A percentile compares a stretch with the other conserved stretches of the same genome.
phyloP scores from a whole-genome alignment of 805 yeast species.

The Yarrowia yakushimensis region DNA sequence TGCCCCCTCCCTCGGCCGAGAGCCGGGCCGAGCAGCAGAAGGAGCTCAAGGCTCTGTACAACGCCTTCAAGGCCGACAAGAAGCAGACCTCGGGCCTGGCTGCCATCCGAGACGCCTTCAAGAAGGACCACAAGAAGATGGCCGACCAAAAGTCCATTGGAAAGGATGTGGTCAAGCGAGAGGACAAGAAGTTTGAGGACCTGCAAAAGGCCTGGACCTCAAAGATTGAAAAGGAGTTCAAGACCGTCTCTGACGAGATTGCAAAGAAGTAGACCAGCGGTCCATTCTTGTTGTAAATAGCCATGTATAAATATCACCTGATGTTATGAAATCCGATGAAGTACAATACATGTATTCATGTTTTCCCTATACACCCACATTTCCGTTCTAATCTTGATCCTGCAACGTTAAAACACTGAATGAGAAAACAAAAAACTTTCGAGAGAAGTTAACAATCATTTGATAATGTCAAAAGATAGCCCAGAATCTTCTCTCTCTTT shows the following conservation, averaged over 20 bases:
- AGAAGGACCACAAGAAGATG: slow-evolving; percentile 25
- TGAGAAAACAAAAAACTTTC: too few relatives aligned
- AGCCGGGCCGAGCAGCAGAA: slow-evolving; percentile 53
- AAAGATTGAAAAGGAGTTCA: slow-evolving; percentile 22
- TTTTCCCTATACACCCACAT: too few relatives aligned
- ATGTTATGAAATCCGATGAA: too few relatives aligned
- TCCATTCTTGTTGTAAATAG: not conserved
- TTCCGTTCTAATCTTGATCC: too few relatives aligned
- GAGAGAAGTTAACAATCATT: too few relatives aligned
- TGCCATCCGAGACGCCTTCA: slow-evolving; percentile 17
- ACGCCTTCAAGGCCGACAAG: slow-evolving; percentile 25
- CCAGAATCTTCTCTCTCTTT: not conserved
- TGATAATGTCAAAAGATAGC: not conserved
- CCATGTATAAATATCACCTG: too few relatives aligned
- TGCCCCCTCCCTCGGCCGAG: slow-evolving; percentile 74
- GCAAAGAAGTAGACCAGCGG: not conserved
- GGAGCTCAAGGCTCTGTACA: slow-evolving; percentile 47
- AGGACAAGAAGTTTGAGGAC: slow-evolving; percentile 23
- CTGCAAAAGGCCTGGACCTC: slow-evolving; percentile 23
- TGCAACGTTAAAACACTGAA: too few relatives aligned
- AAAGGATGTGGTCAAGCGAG: slow-evolving; percentile 21
- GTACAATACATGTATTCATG: too few relatives aligned
- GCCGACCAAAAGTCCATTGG: slow-evolving; percentile 17
- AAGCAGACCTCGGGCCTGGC: not conserved
- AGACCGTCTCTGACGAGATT: slow-evolving; percentile 12